Evolutionary conservation across 495 filamentous ascomycete genomes (phyloP).

Genomic region (Neurospora discreta): DNA sequence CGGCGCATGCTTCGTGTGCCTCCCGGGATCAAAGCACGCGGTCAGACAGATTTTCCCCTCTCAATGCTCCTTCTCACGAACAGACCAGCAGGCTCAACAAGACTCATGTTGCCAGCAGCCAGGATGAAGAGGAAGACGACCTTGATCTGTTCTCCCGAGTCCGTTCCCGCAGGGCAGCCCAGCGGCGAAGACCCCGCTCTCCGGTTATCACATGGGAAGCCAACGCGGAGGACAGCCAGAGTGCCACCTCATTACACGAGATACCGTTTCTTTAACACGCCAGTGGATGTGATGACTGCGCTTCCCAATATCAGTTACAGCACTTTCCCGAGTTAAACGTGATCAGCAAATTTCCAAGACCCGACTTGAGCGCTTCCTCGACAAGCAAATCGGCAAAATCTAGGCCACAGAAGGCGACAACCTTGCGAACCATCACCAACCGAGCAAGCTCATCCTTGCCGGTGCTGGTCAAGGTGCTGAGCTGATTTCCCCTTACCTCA

Average conservation of each 20-base stretch:
- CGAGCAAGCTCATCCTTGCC: constrained; percentile 77
- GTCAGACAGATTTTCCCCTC: neutral
- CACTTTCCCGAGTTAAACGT: neutral
- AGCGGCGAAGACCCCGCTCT: constrained; percentile 6
- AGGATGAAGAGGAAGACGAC: constrained; percentile 11
- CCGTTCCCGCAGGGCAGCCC: constrained; percentile 10
- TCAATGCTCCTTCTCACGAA: neutral
- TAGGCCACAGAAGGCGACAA: constrained; percentile 71
- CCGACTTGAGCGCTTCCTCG: constrained; percentile 55
- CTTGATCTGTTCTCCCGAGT: constrained; percentile 12
- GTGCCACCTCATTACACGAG: constrained; percentile 9
- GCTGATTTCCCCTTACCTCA: constrained; percentile 65
- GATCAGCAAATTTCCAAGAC: constrained; percentile 5
- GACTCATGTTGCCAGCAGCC: neutral
- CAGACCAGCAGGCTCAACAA: neutral
- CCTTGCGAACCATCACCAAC: constrained; percentile 66
- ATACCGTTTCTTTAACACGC: constrained; percentile 18
- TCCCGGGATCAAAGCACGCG: neutral
- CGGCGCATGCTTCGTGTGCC: neutral
- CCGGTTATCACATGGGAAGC: neutral
- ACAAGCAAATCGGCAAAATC: constrained; percentile 70
- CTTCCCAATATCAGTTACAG: neutral
- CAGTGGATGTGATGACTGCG: constrained; percentile 57
- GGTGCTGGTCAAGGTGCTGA: constrained; percentile 51
- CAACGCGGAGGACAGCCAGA: constrained; percentile 4